These are phyloP conservation scores for Lichenothelia convexa DNA, from an alignment of 495 filamentous ascomycete genomes.

Conservation along the genomic window DNA sequence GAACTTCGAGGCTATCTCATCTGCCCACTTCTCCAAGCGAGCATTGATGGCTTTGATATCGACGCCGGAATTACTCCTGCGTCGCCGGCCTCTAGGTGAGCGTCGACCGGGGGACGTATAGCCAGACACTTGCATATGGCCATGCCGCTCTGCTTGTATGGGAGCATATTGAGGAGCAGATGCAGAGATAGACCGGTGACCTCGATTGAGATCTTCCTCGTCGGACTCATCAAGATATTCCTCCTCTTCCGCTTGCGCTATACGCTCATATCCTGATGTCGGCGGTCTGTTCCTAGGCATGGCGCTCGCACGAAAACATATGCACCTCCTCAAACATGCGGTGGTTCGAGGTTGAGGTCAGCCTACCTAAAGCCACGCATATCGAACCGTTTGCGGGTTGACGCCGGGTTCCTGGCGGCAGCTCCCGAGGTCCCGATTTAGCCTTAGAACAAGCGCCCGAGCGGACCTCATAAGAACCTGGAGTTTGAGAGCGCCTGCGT, in stretches of 20 bases:
- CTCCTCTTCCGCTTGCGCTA: slow-evolving; percentile 76
- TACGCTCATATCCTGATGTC: slow-evolving; percentile 78
- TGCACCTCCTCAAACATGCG: not conserved
- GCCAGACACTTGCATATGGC: slow-evolving; percentile 37
- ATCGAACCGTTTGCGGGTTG: too few species aligned
- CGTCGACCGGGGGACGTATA: slow-evolving; percentile 24
- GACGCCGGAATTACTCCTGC: slow-evolving; percentile 69
- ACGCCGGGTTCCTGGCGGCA: too few species aligned
- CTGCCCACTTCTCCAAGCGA: slow-evolving; percentile 86
- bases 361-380: too few species aligned
- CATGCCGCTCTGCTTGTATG: slow-evolving; percentile 41
- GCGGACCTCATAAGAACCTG: too few species aligned
- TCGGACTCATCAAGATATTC: slow-evolving; percentile 31
- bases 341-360: too few species aligned
- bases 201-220: slow-evolving; percentile 31
- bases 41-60: slow-evolving; percentile 99
- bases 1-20: slow-evolving; percentile 95
- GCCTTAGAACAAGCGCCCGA: too few species aligned
- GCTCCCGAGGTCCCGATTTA: too few species aligned
- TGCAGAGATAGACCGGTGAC: slow-evolving; percentile 39
- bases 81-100: slow-evolving; percentile 29
- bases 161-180: slow-evolving; percentile 53
- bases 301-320: not conserved
- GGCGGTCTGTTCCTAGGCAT: slow-evolving; percentile 42
- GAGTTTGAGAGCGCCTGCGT: too few species aligned